These are phyloP conservation scores for Omphalotus guepiniiformis DNA, from an alignment of 768 basidiomycete species.

Conservation along the genomic window DNA sequence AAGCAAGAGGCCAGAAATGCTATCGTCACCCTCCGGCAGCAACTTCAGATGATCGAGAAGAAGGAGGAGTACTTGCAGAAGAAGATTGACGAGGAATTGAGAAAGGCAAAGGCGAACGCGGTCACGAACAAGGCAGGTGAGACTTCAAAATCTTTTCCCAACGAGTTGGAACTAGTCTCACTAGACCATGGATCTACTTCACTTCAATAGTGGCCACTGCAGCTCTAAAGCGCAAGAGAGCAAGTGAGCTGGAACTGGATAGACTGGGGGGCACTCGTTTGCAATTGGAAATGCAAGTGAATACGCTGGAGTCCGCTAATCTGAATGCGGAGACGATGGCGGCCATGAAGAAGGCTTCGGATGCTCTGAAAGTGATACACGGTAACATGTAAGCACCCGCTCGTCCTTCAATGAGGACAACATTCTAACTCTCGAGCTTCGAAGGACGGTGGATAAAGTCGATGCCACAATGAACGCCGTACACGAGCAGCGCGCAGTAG, in stretches of 20 bases:
- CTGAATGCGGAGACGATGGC: constrained; percentile 96
- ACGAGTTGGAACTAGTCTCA: neutral
- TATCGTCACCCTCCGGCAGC: constrained; percentile 89
- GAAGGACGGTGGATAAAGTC: constrained; percentile 81
- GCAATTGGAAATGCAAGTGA: constrained; percentile 94
- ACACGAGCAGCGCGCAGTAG: constrained; percentile 86
- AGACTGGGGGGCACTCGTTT: constrained; percentile 78
- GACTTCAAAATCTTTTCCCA: constrained; percentile 28
- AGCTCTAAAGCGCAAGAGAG: constrained; percentile 92
- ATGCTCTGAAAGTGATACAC: constrained; percentile 87
- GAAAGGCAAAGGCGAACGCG: constrained; percentile 90
- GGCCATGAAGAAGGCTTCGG: constrained; percentile 94
- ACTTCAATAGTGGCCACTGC: constrained; percentile 68
- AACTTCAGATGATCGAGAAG: constrained; percentile 97
- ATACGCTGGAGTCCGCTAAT: constrained; percentile 96
- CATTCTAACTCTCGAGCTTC: neutral
- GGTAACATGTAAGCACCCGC: constrained; percentile 71
- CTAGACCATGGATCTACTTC: constrained; percentile 9
- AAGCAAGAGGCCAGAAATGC: constrained; percentile 87
- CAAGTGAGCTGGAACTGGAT: constrained; percentile 82
- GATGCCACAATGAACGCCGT: constrained; percentile 86
- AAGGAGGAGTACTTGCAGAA: constrained; percentile 96
- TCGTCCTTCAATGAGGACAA: neutral
- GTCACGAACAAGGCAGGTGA: constrained; percentile 89
- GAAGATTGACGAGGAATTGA: constrained; percentile 92